These are phyloP conservation scores for Arthrinium phaeospermum DNA, from an alignment of 2,329 filamentous ascomycete species.

Conservation along the genomic window DNA sequence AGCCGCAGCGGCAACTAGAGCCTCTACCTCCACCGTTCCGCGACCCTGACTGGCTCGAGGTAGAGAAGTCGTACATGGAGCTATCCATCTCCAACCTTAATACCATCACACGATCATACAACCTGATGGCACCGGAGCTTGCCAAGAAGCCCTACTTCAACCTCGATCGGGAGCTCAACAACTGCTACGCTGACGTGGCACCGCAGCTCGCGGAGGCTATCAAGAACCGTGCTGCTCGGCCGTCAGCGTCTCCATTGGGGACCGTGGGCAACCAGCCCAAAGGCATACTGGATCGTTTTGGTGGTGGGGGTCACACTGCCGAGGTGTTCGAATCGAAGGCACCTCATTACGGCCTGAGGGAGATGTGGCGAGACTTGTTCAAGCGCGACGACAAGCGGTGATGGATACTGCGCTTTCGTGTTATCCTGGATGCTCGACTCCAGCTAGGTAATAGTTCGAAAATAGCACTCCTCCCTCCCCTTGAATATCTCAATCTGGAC, in stretches of 20 bases:
- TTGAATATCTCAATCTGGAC: too few relatives aligned
- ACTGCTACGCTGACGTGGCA: constrained; percentile 87
- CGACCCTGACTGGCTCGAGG: constrained; percentile 51
- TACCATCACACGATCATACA: constrained; percentile 82
- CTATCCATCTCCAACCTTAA: constrained; percentile 82
- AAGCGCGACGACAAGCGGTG: constrained; percentile 5
- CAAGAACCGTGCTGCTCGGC: constrained; percentile 64
- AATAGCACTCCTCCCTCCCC: too few relatives aligned
- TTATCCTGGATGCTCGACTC: background rate
- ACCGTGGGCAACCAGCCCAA: constrained; percentile 46
- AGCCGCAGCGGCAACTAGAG: constrained; percentile 26
- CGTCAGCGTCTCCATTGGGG: constrained; percentile 47
- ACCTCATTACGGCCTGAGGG: constrained; percentile 82
- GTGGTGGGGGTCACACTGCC: constrained; percentile 54
- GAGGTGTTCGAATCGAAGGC: constrained; percentile 76
- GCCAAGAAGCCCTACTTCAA: constrained; percentile 93
- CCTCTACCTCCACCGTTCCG: constrained; percentile 70
- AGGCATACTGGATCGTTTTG: constrained; percentile 67
- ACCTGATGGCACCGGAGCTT: constrained; percentile 89
- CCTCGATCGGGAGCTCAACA: constrained; percentile 78
- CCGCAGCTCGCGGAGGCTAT: constrained; percentile 77
- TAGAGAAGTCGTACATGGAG: constrained; percentile 35
- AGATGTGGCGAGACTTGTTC: constrained; percentile 88
- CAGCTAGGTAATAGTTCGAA: background rate
- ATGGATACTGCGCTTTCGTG: background rate